These are phyloP conservation scores for Solanum tarijense DNA, from an alignment of 257 asterid genomes.

Conservation along the genomic window DNA sequence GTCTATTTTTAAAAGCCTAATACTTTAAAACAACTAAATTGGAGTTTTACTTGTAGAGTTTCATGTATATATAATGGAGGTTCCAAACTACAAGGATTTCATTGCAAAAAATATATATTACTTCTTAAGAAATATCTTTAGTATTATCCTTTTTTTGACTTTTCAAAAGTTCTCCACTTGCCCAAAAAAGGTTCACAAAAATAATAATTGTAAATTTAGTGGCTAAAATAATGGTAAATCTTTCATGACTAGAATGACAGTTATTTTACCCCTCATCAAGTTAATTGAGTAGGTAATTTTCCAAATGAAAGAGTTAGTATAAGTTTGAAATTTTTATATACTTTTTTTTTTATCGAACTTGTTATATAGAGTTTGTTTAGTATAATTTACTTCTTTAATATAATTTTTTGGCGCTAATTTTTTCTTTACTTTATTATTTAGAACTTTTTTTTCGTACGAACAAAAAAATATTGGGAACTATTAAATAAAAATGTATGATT, in stretches of 20 bases:
- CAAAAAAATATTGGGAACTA: too few relatives aligned
- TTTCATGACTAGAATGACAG: not conserved
- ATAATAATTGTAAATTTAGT: not conserved
- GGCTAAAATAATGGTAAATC: not conserved
- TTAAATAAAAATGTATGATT: too few relatives aligned
- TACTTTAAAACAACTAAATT: not conserved
- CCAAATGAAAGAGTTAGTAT: not conserved
- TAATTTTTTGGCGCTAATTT: too few relatives aligned
- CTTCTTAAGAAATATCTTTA: not conserved
- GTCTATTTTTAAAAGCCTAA: not conserved
- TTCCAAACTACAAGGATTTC: not conserved
- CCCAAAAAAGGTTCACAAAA: not conserved
- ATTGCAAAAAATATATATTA: not conserved
- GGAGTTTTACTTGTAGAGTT: not conserved
- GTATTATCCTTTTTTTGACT: not conserved
- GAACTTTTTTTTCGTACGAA: too few relatives aligned
- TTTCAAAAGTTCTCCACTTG: not conserved
- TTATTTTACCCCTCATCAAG: too few relatives aligned
- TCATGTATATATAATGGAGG: not conserved
- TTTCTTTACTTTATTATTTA: too few relatives aligned
- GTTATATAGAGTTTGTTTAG: too few relatives aligned
- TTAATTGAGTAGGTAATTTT: not conserved
- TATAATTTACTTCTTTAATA: too few relatives aligned
- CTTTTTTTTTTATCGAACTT: too few relatives aligned
- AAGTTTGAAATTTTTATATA: not conserved